Conservation (phyloP, 2,329 filamentous ascomycete genomes). For the Botrytis squamosa region DNA sequence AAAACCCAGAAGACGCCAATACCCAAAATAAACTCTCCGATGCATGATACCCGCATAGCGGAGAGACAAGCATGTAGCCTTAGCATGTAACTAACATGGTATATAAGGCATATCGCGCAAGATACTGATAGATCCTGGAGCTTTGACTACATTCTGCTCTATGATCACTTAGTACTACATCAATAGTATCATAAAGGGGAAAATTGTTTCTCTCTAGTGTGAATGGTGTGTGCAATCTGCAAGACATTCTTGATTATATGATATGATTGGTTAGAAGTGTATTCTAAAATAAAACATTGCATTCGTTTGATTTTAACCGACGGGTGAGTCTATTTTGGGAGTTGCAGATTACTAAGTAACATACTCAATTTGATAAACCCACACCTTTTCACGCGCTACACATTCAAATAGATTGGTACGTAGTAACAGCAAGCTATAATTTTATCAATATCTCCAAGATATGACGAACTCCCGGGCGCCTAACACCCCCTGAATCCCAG, state of each 20-base stretch:
- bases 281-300: conserved; percentile 14
- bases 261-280: not conserved
- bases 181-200: not conserved
- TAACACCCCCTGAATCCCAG: not conserved
- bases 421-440: not conserved
- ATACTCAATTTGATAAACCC: fast-evolving
- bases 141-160: not conserved
- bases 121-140: not conserved
- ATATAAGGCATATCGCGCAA: not conserved
- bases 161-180: not conserved
- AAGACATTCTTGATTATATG: not conserved
- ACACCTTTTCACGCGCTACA: not conserved
- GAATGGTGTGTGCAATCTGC: not conserved
- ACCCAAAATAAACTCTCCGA: conserved; percentile 17
- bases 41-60: conserved; percentile 2
- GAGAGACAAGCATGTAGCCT: not conserved
- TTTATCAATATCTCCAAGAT: not conserved
- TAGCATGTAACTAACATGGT: not conserved
- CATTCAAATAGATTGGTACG: fast-evolving
- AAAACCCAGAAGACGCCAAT: not conserved
- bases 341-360: not conserved
- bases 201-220: not conserved
- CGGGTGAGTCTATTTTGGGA: not conserved
- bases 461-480: not conserved
- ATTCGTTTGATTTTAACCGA: not conserved